Percentiles rank a stretch among this genome's conserved stretches.
These are phyloP conservation scores for Schoenoplectus tabernaemontani DNA, from an alignment of 202 grass and related monocot genomes.

Conservation along the genomic window DNA sequence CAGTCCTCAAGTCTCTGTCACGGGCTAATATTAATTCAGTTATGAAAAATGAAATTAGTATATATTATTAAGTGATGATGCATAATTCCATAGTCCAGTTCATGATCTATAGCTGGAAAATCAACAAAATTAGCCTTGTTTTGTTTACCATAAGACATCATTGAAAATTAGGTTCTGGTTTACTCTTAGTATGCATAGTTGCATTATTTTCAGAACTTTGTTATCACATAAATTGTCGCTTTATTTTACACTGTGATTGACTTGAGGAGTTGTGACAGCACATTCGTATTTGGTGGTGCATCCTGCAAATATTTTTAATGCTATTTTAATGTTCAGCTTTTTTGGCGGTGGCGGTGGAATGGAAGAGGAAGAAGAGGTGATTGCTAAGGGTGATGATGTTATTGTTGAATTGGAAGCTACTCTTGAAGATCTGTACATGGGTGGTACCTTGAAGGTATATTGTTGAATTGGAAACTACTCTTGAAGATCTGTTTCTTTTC, in stretches of 20 bases:
- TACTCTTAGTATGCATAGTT: background rate
- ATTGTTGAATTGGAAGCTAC: conserved; percentile 94
- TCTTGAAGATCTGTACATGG: conserved; percentile 95
- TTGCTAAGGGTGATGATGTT: conserved; percentile 91
- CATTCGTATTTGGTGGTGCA: background rate
- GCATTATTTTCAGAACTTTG: background rate
- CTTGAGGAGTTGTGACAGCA: background rate
- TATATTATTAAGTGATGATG: background rate
- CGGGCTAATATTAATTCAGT: background rate
- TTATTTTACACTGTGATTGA: background rate
- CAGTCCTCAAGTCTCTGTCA: background rate
- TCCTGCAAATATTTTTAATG: background rate
- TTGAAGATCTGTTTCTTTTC: background rate
- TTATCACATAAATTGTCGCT: background rate
- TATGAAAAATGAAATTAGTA: background rate
- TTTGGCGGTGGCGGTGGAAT: conserved; percentile 66
- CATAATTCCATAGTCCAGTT: background rate
- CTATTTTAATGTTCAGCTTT: conserved; percentile 46
- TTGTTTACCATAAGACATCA: background rate
- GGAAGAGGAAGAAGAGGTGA: conserved; percentile 85
- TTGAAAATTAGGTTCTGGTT: background rate
- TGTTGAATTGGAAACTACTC: no score
- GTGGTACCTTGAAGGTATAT: conserved; percentile 87
- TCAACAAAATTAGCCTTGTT: background rate
- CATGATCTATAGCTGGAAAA: background rate